Evolutionary conservation across 805 yeast species (phyloP).

Genomic region (Lipomyces sp.): DNA sequence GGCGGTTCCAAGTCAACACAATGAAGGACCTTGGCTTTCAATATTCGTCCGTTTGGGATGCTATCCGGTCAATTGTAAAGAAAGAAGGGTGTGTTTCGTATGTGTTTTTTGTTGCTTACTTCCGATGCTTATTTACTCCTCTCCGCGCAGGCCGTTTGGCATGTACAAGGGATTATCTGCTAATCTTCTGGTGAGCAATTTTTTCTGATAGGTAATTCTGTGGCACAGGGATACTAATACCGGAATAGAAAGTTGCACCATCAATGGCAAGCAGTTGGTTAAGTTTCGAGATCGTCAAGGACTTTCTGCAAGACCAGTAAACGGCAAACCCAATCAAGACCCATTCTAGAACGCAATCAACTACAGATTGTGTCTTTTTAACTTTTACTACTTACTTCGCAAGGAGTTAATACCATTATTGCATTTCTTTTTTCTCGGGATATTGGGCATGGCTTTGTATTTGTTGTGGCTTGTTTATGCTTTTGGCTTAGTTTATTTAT

Average conservation of each 20-base stretch:
- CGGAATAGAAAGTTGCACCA: constrained; percentile 79
- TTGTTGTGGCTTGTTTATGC: neutral
- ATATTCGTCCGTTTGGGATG: constrained; percentile 77
- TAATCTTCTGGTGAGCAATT: constrained; percentile 36
- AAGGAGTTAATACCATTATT: constrained; percentile 8
- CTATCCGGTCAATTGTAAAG: constrained; percentile 67
- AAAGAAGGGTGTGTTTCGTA: constrained; percentile 62
- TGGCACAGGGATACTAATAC: neutral
- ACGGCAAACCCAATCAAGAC: neutral
- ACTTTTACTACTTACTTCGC: neutral
- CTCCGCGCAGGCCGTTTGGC: constrained; percentile 57
- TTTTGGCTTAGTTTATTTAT: neutral
- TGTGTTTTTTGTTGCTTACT: neutral
- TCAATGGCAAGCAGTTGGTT: constrained; percentile 97
- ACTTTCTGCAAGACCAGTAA: constrained; percentile 37
- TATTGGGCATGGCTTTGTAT: neutral
- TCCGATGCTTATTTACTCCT: constrained; percentile 32
- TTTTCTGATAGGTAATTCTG: neutral
- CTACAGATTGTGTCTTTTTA: neutral
- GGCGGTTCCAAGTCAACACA: constrained; percentile 88
- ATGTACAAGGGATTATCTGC: constrained; percentile 58
- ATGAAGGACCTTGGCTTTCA: constrained; percentile 83
- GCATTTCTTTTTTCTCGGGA: constrained; percentile 8
- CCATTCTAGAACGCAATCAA: neutral
- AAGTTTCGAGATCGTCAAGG: constrained; percentile 75